A percentile compares a stretch with the other conserved stretches of the same genome.
Evolutionary conservation across 2,329 filamentous ascomycete genomes (phyloP).

Genomic region (Rutstroemia sp.): DNA sequence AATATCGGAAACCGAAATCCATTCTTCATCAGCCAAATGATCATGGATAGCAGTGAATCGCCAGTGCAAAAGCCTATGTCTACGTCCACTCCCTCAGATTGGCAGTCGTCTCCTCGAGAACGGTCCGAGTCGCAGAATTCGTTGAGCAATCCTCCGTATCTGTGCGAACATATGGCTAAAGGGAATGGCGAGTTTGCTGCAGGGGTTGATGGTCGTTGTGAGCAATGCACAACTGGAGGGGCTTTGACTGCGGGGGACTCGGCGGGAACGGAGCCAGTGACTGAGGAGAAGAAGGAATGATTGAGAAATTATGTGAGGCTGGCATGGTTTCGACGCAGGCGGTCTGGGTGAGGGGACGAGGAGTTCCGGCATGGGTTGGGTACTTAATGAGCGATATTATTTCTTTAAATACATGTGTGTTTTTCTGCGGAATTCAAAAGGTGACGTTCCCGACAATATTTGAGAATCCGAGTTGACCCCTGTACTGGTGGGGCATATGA

Average conservation of each 20-base stretch:
- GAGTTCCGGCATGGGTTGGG: too few relatives aligned
- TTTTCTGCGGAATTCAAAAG: too few relatives aligned
- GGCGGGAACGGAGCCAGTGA: background rate
- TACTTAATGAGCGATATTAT: too few relatives aligned
- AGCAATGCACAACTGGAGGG: background rate
- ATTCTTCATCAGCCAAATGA: constrained; percentile 1
- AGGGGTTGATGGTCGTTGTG: background rate
- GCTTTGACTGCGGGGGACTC: background rate
- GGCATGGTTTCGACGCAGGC: too few relatives aligned
- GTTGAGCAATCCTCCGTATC: background rate
- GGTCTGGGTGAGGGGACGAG: too few relatives aligned
- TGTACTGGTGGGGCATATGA: too few relatives aligned
- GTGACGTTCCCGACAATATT: too few relatives aligned
- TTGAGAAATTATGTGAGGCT: too few relatives aligned
- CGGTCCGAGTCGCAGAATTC: background rate
- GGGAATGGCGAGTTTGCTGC: background rate
- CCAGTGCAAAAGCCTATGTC: background rate
- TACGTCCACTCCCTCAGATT: constrained; percentile 1
- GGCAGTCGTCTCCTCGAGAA: background rate
- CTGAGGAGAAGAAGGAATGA: background rate
- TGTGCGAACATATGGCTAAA: background rate
- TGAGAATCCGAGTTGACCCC: too few relatives aligned
- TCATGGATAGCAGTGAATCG: background rate
- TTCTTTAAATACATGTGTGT: too few relatives aligned
- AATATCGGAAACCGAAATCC: background rate